A percentile compares a stretch with the other conserved stretches of the same genome.
These are phyloP conservation scores for Sporothrix protearum DNA, from an alignment of 2,329 filamentous ascomycete genomes.

Conservation along the genomic window DNA sequence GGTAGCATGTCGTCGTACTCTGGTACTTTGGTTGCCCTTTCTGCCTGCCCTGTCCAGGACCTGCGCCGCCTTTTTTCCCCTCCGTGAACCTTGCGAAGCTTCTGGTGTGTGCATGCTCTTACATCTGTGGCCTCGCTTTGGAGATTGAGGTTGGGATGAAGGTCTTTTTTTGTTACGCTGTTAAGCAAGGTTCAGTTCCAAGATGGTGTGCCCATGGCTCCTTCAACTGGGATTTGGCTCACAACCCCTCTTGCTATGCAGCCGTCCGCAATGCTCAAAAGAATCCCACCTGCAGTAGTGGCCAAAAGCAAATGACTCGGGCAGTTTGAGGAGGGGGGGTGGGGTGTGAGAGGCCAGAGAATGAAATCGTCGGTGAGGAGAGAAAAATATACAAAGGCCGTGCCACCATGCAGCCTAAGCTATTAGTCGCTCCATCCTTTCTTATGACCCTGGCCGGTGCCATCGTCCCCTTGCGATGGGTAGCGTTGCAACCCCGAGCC, in stretches of 20 bases:
- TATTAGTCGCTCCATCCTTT: neutral
- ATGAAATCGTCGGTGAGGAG: neutral
- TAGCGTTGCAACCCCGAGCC: slow-evolving; percentile 5
- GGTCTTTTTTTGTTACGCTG: neutral
- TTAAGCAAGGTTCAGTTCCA: neutral
- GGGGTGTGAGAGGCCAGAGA: neutral
- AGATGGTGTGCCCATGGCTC: neutral
- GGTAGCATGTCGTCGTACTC: neutral
- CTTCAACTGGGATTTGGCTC: neutral
- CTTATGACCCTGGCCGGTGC: neutral
- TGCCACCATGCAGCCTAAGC: neutral
- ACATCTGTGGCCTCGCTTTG: neutral
- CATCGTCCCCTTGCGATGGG: neutral
- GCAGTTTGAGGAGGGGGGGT: neutral
- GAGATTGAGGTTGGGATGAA: slow-evolving; percentile 1
- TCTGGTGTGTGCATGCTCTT: neutral
- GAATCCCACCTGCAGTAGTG: neutral
- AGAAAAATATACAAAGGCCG: neutral
- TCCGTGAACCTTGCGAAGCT: neutral
- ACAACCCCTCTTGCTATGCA: neutral
- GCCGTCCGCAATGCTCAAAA: neutral
- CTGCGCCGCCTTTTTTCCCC: neutral
- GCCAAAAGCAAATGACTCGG: neutral
- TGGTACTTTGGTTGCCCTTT: neutral
- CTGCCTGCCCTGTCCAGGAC: slow-evolving; percentile 2